phyloP scores from a whole-genome alignment of 2,329 filamentous ascomycete species.

The Zarea fungicola region DNA sequence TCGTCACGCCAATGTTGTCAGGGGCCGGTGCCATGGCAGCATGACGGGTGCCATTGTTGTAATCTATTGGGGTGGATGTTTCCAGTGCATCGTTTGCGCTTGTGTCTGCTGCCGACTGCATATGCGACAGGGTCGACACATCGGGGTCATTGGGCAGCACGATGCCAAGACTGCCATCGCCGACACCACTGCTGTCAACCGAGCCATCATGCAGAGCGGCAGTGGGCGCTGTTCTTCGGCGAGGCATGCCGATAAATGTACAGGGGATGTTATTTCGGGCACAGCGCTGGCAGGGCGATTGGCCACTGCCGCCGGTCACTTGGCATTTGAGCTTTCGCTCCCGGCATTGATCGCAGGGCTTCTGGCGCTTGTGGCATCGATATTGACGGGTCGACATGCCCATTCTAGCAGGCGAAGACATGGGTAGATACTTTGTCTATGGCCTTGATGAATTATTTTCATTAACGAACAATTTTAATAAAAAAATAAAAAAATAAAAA shows the following conservation, averaged over 20 bases:
- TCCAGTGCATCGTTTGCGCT: not conserved
- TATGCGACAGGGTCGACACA: not conserved
- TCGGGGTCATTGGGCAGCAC: not conserved
- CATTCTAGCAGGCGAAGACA: not conserved
- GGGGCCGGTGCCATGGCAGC: not conserved
- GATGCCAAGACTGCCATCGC: not conserved
- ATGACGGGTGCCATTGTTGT: not conserved
- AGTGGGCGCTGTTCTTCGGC: not conserved
- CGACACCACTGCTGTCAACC: too few species aligned
- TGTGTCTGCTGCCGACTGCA: not conserved
- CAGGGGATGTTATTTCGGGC: conserved; percentile 7
- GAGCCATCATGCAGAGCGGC: not conserved
- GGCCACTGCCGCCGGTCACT: not conserved
- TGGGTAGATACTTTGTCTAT: not conserved
- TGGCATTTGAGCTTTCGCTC: conserved; percentile 16
- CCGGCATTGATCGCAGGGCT: conserved; percentile 11
- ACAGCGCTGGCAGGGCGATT: conserved; percentile 11
- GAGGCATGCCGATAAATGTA: conserved; percentile 14
- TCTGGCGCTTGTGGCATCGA: conserved; percentile 15
- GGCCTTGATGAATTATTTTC: too few species aligned
- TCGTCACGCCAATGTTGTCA: too few species aligned
- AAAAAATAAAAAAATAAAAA: too few species aligned
- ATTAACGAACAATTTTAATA: not conserved
- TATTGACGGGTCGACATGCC: conserved; percentile 9
- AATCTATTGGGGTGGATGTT: not conserved